Percentiles rank a stretch among this genome's conserved stretches.
Evolutionary conservation across 2,329 filamentous ascomycete genomes (phyloP).

Genomic region (Sarocladium brachiariae): DNA sequence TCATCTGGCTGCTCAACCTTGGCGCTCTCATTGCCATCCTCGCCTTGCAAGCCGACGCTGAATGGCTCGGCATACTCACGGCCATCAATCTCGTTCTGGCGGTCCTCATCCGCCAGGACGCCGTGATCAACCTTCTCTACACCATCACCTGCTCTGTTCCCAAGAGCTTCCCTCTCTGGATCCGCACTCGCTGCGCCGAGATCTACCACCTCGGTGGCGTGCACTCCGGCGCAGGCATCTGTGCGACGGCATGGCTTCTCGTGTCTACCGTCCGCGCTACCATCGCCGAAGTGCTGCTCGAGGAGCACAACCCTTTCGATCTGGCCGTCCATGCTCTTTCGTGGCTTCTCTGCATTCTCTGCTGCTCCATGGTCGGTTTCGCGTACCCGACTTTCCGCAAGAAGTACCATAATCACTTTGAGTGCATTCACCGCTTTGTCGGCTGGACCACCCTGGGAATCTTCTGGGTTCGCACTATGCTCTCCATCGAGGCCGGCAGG

Average conservation of each 20-base stretch:
- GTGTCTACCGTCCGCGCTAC: slow-evolving; percentile 33
- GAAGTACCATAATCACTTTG: slow-evolving; percentile 61
- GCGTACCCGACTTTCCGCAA: slow-evolving; percentile 59
- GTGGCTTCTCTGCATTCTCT: slow-evolving; percentile 50
- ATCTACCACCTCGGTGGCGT: slow-evolving; percentile 47
- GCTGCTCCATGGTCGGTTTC: slow-evolving; percentile 52
- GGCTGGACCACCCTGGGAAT: slow-evolving; percentile 62
- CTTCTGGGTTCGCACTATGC: slow-evolving; percentile 57
- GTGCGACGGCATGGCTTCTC: slow-evolving; percentile 43
- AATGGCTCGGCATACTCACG: slow-evolving; percentile 35
- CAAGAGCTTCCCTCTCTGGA: slow-evolving; percentile 37
- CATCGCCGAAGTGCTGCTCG: slow-evolving; percentile 22
- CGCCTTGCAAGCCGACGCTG: slow-evolving; percentile 23
- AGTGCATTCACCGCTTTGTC: slow-evolving; percentile 63
- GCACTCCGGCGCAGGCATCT: slow-evolving; percentile 43
- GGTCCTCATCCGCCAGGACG: slow-evolving; percentile 47
- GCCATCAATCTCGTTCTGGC: slow-evolving; percentile 42
- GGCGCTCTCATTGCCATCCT: slow-evolving; percentile 38
- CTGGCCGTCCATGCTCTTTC: slow-evolving; percentile 40
- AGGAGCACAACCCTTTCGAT: slow-evolving; percentile 26
- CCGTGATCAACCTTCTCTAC: slow-evolving; percentile 46
- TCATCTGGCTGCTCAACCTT: slow-evolving; percentile 44
- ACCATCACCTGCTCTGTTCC: slow-evolving; percentile 37
- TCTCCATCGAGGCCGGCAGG: slow-evolving; percentile 40
- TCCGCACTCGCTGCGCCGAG: slow-evolving; percentile 42